phyloP scores from a whole-genome alignment of 2,329 filamentous ascomycete genomes.

The Colletotrichum magnum region DNA sequence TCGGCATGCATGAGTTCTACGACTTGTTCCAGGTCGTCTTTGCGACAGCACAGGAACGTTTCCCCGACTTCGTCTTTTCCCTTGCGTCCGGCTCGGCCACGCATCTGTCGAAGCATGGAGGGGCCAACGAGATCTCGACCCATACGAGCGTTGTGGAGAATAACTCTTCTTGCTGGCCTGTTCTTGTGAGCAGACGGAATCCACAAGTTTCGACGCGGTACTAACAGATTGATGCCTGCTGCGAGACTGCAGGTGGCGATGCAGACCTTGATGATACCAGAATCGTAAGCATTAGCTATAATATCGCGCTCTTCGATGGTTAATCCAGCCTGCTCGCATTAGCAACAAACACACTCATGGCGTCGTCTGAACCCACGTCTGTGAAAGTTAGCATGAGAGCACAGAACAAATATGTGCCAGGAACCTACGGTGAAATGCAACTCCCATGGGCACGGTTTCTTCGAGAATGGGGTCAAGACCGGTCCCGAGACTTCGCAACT shows the following conservation, averaged over 20 bases:
- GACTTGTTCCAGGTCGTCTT: conserved; percentile 77
- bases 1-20: conserved; percentile 80
- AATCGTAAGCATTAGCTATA: conserved; percentile 79
- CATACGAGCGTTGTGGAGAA: conserved; percentile 82
- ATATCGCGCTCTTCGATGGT: conserved; percentile 83
- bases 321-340: conserved; percentile 69
- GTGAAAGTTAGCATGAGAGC: neutral
- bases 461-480: conserved; percentile 77
- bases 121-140: conserved; percentile 83
- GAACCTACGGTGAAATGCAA: conserved; percentile 79
- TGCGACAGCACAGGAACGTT: conserved; percentile 81
- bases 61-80: conserved; percentile 84
- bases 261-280: conserved; percentile 76
- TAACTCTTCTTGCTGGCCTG: conserved; percentile 77
- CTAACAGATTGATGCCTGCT: conserved; percentile 82
- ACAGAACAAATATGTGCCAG: conserved; percentile 31
- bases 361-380: conserved; percentile 53
- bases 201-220: neutral
- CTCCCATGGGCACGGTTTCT: conserved; percentile 75
- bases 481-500: conserved; percentile 75
- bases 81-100: conserved; percentile 82
- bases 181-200: conserved; percentile 31
- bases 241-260: conserved; percentile 85
- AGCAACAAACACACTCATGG: conserved; percentile 34
- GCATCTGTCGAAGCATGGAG: conserved; percentile 86